Evolutionary conservation across 208 protist species (phyloP).

Genomic region (Trypanosoma cruzi): DNA sequence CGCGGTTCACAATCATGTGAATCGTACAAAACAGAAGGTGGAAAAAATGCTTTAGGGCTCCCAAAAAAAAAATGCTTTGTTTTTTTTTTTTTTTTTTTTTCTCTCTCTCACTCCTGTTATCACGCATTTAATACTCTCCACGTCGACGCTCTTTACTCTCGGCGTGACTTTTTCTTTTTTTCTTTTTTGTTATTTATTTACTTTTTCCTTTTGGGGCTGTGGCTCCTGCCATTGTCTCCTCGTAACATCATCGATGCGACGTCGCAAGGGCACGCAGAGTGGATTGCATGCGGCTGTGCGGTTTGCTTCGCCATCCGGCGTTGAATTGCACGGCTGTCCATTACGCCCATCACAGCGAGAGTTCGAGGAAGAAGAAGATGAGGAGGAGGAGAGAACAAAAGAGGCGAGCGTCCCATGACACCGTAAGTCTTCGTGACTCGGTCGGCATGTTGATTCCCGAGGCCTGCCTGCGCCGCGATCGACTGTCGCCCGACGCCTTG

Average conservation of each 20-base stretch:
- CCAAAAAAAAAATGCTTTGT: no score
- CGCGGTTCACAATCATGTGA: constrained; percentile 6
- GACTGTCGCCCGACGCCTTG: constrained; percentile 24
- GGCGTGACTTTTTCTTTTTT: no score
- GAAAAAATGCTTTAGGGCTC: constrained; percentile 9
- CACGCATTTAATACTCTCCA: no score
- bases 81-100: constrained; percentile 17
- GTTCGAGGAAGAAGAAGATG: no score
- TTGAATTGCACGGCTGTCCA: background rate
- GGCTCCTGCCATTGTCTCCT: background rate
- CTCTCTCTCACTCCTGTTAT: background rate
- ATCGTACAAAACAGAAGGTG: constrained; percentile 16
- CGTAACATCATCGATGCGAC: background rate
- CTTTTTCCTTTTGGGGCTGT: background rate
- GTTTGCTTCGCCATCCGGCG: background rate
- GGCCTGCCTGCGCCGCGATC: constrained; percentile 20
- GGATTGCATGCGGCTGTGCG: constrained; percentile 5
- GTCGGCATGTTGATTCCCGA: constrained; percentile 42
- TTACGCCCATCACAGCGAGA: background rate
- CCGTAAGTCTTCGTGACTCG: constrained; percentile 19
- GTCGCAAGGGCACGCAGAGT: background rate
- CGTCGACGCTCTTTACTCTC: no score
- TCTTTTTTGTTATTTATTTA: no score
- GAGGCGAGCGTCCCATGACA: background rate
- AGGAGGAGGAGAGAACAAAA: background rate